Evolutionary conservation across 164 flowering plant genomes (phyloP).

Genomic region (Sextonia rubra): DNA sequence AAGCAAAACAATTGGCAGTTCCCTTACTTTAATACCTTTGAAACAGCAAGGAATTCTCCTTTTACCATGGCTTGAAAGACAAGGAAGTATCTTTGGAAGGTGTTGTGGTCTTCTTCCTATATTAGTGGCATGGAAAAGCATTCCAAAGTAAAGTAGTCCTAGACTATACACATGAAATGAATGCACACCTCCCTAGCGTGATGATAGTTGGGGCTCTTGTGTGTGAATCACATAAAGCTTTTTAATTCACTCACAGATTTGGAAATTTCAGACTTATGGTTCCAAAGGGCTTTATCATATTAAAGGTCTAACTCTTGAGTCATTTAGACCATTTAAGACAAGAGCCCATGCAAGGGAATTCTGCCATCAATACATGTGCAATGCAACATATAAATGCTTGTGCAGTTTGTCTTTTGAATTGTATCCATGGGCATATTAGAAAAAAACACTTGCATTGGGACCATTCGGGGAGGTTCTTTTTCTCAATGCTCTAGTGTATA

Average conservation of each 20-base stretch:
- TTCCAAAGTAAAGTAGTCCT: conserved; percentile 6
- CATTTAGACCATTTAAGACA: conserved; percentile 1
- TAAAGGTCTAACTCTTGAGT: conserved; percentile 7
- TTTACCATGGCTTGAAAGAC: conserved; percentile 10
- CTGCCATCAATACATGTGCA: not conserved
- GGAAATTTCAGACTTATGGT: not conserved
- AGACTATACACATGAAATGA: conserved; percentile 19
- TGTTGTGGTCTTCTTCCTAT: conserved; percentile 9
- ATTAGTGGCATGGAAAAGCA: conserved; percentile 8
- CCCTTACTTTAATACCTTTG: conserved; percentile 14
- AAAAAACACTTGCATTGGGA: not conserved
- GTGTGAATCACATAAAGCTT: not conserved
- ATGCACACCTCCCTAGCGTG: conserved; percentile 23
- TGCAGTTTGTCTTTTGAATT: not conserved
- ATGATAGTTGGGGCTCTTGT: conserved; percentile 9
- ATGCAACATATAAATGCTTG: not conserved
- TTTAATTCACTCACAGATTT: not conserved
- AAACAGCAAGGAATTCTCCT: conserved; percentile 11
- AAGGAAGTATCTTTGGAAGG: conserved; percentile 22
- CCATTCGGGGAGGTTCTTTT: too few species aligned
- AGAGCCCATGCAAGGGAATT: not conserved
- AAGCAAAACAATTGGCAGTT: conserved; percentile 10
- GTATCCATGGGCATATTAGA: not conserved
- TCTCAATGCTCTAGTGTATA: not conserved
- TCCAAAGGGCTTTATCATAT: conserved; percentile 4